Evolutionary conservation across 129 eudicot species (phyloP), one percentile per base, ranked within the genome.

Genomic region (Ambrosia artemisiifolia): DNA sequence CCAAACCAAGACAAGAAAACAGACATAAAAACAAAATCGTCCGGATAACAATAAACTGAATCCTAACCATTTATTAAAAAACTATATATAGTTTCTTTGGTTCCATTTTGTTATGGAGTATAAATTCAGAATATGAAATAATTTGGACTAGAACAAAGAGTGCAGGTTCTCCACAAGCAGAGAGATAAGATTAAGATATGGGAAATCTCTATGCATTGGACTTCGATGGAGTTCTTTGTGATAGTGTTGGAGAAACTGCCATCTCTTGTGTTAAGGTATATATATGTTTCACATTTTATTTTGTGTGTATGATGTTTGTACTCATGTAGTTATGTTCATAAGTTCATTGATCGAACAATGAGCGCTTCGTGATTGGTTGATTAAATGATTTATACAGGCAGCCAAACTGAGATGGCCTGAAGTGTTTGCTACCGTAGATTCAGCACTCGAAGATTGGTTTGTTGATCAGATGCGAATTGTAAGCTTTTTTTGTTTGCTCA

Each of bases 221-320:
- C 59, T 95, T 95, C 74, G 97, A 95, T 65, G 99, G 99, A 63
- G 99, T 95, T 70, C 78, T 95, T 43, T 95, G 99, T 61, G 97
- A 95, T 66, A 95, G 97, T 73, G 91, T 97, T 35, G 99, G 99
- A n/a, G 99, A 95, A 78, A 95, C 95, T 83, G 86, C 99, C 34
- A 72, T 77, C 19, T 90, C 99, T 44, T 97, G 97, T 69, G 85
- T 95, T 63, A 95, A 91, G 99, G 98, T 93, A 49, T 63, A 69
- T 93, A 49, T 63, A 69, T 17, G 30, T 76, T 73, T 61, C 46
- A 59, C 40, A 12, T 46, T 34, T 0, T 3, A 56, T 50, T 69
- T 11, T 69, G 11, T 51, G 8, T 48, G n/a, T 46, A 3, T 11
- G 5, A 24, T 24, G 28, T 24, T 24, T 24, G 28, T 24, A 24